These are phyloP conservation scores for Geotrichum ghanense DNA, from an alignment of 805 yeast genomes.

Conservation along the genomic window DNA sequence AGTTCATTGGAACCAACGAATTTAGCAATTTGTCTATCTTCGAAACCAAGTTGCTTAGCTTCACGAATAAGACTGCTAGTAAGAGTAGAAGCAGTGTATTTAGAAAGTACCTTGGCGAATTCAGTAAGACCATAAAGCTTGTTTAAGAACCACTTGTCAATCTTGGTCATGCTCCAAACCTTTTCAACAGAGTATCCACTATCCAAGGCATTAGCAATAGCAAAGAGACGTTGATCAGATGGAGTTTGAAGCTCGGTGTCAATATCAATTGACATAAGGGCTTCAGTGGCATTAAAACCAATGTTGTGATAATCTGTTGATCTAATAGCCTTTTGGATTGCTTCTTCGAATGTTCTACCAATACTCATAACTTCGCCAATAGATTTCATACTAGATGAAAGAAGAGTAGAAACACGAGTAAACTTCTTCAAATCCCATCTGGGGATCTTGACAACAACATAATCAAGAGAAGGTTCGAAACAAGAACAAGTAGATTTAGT, in stretches of 20 bases:
- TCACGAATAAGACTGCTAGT: conserved; percentile 44
- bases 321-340: conserved; percentile 94
- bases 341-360: conserved; percentile 96
- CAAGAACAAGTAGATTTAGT: conserved; percentile 91
- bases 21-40: conserved; percentile 91
- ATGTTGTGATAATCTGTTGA: conserved; percentile 91
- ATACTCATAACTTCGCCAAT: conserved; percentile 99
- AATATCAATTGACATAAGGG: conserved; percentile 82
- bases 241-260: conserved; percentile 93
- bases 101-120: conserved; percentile 43
- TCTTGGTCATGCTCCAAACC: conserved; percentile 82
- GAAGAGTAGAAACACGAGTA: conserved; percentile 76
- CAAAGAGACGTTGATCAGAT: conserved; percentile 93
- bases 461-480: conserved; percentile 95
- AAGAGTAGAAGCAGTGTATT: conserved; percentile 17
- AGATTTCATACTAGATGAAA: conserved; percentile 93
- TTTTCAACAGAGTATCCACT: conserved; percentile 85
- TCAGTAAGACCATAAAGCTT: conserved; percentile 67
- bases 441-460: conserved; percentile 95
- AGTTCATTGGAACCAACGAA: conserved; percentile 84
- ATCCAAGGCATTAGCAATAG: conserved; percentile 87
- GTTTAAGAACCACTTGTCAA: conserved; percentile 93
- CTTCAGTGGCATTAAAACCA: conserved; percentile 76
- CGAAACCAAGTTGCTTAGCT: conserved; percentile 95
- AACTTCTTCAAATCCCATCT: conserved; percentile 98